These are phyloP conservation scores for Backusella tarrabulga DNA, from an alignment of 192 early-diverging fungal species.

Conservation along the genomic window DNA sequence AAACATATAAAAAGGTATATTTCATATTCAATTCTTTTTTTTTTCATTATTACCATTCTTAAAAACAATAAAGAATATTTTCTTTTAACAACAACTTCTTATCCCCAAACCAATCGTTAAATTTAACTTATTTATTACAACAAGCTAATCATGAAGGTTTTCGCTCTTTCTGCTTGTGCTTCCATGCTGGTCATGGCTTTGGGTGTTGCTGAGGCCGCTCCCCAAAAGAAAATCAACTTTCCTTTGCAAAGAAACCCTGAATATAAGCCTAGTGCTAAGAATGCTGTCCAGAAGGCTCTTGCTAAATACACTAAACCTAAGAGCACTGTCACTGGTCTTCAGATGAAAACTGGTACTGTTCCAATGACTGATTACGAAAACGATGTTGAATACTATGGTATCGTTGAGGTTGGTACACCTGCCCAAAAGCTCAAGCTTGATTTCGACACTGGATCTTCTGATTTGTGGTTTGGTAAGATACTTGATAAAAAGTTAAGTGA, in stretches of 20 bases:
- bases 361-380: slow-evolving; percentile 42
- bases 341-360: slow-evolving; percentile 11
- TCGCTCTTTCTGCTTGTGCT: not conserved
- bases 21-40: not conserved
- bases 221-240: slow-evolving; percentile 5
- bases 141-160: not conserved
- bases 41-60: not conserved
- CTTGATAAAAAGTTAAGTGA: not conserved
- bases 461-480: slow-evolving; percentile 56
- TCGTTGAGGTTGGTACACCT: slow-evolving; percentile 64
- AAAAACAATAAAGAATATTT: not conserved
- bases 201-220: not conserved
- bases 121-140: not conserved
- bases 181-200: slow-evolving; percentile 4
- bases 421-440: slow-evolving; percentile 68
- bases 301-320: slow-evolving; percentile 17
- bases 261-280: slow-evolving; percentile 27
- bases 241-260: slow-evolving; percentile 18
- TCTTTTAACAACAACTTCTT: not conserved
- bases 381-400: slow-evolving; percentile 64
- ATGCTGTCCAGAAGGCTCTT: slow-evolving; percentile 21
- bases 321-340: not conserved
- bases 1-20: not conserved
- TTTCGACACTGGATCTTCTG: slow-evolving; percentile 73
- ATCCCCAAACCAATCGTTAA: not conserved